A percentile compares a stretch with the other conserved stretches of the same genome.
Conservation (phyloP, 2,329 filamentous ascomycete genomes). For the Davidsoniella neocaledoniae region DNA sequence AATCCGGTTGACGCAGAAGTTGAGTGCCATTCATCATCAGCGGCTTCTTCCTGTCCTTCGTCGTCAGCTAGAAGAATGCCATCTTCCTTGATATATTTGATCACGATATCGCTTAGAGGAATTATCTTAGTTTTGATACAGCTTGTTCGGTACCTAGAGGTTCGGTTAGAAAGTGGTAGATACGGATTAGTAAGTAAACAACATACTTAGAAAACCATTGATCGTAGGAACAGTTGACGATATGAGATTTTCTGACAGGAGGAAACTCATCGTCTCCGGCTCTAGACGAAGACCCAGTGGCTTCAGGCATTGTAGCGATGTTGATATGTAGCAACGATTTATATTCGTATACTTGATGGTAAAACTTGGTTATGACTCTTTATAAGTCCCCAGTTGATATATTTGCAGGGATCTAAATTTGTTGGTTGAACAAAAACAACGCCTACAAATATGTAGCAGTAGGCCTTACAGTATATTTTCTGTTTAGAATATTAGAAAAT, state of each 20-base stretch:
- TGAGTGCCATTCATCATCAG: constrained; percentile 34
- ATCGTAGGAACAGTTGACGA: constrained; percentile 88
- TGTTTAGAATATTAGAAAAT: too few relatives aligned
- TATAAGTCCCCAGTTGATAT: too few relatives aligned
- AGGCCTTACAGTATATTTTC: too few relatives aligned
- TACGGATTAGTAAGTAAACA: constrained; percentile 10
- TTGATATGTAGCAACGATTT: too few relatives aligned
- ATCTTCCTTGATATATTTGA: constrained; percentile 79
- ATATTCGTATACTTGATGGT: too few relatives aligned
- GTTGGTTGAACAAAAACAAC: too few relatives aligned
- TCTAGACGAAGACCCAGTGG: background rate
- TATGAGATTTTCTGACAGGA: constrained; percentile 69
- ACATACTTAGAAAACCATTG: constrained; percentile 64
- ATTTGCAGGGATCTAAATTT: too few relatives aligned
- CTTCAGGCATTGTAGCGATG: constrained; percentile 6
- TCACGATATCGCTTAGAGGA: constrained; percentile 55
- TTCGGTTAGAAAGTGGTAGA: constrained; percentile 12
- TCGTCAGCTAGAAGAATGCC: constrained; percentile 77
- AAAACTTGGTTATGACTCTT: too few relatives aligned
- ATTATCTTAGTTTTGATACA: constrained; percentile 80
- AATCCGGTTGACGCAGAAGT: constrained; percentile 14
- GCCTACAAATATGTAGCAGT: too few relatives aligned
- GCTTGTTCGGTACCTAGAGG: constrained; percentile 47
- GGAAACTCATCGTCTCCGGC: constrained; percentile 47
- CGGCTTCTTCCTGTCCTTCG: constrained; percentile 33